phyloP scores from a whole-genome alignment of 2,329 filamentous ascomycete species.

The Emmonsiellopsis sp. region DNA sequence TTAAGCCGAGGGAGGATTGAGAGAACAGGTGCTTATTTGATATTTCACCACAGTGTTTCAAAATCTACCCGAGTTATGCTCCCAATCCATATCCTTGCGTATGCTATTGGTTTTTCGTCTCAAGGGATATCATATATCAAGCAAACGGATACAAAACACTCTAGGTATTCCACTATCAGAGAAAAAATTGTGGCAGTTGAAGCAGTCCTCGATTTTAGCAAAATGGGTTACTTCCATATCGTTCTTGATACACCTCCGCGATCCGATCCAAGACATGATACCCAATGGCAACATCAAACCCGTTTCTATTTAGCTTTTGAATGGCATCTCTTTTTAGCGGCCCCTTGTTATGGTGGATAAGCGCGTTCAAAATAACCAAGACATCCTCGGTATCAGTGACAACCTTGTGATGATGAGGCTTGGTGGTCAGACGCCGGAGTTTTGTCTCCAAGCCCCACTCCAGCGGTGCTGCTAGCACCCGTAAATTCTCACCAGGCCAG shows the following conservation, averaged over 20 bases:
- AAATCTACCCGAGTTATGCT: no score
- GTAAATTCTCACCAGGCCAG: constrained; percentile 4
- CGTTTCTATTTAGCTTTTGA: constrained; percentile 6
- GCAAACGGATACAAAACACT: no score
- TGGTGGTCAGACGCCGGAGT: constrained; percentile 5
- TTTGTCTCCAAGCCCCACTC: constrained; percentile 9
- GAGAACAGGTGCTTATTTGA: no score
- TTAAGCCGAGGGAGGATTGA: no score
- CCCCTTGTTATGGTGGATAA: constrained; percentile 4
- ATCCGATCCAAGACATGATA: constrained; percentile 3
- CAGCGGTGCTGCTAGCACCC: constrained; percentile 6
- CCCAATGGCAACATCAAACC: constrained; percentile 6
- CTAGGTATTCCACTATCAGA: no score
- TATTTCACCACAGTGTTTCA: no score
- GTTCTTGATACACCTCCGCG: constrained; percentile 4
- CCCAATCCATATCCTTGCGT: no score
- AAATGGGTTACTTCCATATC: constrained; percentile 1
- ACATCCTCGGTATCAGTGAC: constrained; percentile 8
- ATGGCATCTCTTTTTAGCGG: constrained; percentile 6
- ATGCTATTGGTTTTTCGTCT: no score
- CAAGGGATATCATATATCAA: no score
- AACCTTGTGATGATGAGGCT: constrained; percentile 1
- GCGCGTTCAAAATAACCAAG: constrained; percentile 6
- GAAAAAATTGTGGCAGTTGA: no score
- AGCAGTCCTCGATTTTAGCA: not conserved